Conservation (phyloP, 257 asterid genomes). For the Scutellaria barbata region DNA sequence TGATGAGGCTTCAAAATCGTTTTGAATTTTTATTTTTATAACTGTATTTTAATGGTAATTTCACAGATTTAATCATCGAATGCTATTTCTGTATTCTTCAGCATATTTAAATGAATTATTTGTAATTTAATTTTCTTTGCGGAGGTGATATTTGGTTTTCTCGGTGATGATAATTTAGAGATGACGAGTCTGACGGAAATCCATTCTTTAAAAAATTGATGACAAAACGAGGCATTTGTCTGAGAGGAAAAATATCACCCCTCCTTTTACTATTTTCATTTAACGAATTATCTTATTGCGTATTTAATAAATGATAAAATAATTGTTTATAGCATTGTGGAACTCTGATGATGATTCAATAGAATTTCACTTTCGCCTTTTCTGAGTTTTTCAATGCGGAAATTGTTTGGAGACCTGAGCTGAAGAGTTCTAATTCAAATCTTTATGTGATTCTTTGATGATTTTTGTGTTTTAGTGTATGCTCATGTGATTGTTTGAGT, state of each 20-base stretch:
- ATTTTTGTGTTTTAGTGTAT: too few species aligned
- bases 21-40: not conserved
- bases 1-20: constrained; percentile 44
- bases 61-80: not conserved
- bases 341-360: constrained; percentile 36
- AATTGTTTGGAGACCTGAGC: constrained; percentile 40
- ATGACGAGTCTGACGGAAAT: constrained; percentile 71
- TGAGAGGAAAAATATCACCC: constrained; percentile 43
- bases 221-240: constrained; percentile 71
- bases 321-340: not conserved
- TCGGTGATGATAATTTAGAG: constrained; percentile 51
- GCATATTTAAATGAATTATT: not conserved
- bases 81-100: too few species aligned
- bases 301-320: too few species aligned
- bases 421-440: constrained; percentile 23
- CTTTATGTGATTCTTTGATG: too few species aligned
- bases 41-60: not conserved
- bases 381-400: constrained; percentile 34
- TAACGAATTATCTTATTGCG: not conserved
- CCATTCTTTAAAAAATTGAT: constrained; percentile 56
- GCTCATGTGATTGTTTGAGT: too few species aligned
- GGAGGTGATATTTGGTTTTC: constrained; percentile 13
- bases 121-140: too few species aligned
- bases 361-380: constrained; percentile 33
- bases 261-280: not conserved